Percentiles rank a stretch among this genome's conserved stretches.
phyloP scores from a whole-genome alignment of 2,329 filamentous ascomycete genomes.

The Aspergillus novofumigatus region DNA sequence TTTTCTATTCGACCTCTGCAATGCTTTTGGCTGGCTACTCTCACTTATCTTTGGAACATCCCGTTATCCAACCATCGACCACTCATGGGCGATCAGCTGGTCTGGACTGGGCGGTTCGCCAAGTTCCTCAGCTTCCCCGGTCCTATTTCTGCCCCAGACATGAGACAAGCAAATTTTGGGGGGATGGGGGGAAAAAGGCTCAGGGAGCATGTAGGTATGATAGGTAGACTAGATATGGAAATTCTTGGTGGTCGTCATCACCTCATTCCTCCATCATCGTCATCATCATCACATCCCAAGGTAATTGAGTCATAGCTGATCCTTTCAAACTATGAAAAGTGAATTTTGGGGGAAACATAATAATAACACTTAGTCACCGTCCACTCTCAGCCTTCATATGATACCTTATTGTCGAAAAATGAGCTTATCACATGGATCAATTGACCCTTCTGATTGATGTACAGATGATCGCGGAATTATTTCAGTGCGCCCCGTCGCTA shows the following conservation, averaged over 20 bases:
- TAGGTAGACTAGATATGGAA: neutral
- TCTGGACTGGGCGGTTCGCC: slow-evolving; percentile 17
- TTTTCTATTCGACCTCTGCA: slow-evolving; percentile 13
- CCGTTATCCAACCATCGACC: slow-evolving; percentile 13
- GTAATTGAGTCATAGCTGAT: neutral
- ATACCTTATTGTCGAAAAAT: neutral
- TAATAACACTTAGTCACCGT: neutral
- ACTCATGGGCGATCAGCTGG: slow-evolving; percentile 16
- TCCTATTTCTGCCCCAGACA: slow-evolving; percentile 10
- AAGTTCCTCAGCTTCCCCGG: slow-evolving; percentile 14
- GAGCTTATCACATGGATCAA: neutral
- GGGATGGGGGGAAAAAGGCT: neutral
- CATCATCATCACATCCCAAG: neutral
- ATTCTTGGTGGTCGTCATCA: slow-evolving; percentile 5
- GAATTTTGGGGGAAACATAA: neutral
- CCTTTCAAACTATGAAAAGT: no score
- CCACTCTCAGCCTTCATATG: neutral
- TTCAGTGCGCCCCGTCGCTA: neutral
- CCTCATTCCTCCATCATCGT: slow-evolving; percentile 1
- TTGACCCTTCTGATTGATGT: neutral
- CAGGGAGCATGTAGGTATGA: neutral
- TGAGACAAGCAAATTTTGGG: neutral
- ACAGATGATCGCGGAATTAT: slow-evolving; percentile 5
- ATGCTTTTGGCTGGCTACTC: slow-evolving; percentile 4
- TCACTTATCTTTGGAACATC: slow-evolving; percentile 6